Evolutionary conservation across 768 basidiomycete species (phyloP).

Genomic region (Xerocomellus amylosporus): DNA sequence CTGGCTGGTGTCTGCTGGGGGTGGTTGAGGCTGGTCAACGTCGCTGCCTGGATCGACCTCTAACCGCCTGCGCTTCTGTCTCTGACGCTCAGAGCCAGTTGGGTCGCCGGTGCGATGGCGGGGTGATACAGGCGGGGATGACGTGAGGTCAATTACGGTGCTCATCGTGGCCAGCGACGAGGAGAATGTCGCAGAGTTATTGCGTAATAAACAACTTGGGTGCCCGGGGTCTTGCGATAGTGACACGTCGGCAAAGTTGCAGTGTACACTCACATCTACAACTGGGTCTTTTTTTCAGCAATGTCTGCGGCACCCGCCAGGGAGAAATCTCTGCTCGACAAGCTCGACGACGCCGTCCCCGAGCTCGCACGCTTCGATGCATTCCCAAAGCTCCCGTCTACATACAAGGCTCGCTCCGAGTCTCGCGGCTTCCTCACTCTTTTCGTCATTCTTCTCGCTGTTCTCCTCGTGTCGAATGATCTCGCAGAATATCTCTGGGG

Average conservation of each 20-base stretch:
- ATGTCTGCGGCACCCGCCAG: conserved; percentile 14
- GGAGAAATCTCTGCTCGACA: conserved; percentile 47
- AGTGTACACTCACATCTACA: too few species aligned
- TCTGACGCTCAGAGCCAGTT: conserved; percentile 2
- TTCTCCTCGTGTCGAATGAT: conserved; percentile 83
- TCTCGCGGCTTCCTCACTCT: conserved; percentile 80
- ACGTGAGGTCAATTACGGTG: conserved; percentile 10
- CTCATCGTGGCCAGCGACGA: conserved; percentile 24
- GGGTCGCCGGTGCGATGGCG: neutral
- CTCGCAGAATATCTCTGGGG: conserved; percentile 91
- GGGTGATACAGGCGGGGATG: neutral
- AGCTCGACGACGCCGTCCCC: conserved; percentile 62
- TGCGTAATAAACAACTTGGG: conserved; percentile 17
- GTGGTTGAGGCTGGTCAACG: neutral
- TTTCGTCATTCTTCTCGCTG: conserved; percentile 60
- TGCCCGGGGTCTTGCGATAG: conserved; percentile 17
- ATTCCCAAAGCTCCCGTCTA: conserved; percentile 79
- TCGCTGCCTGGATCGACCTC: neutral
- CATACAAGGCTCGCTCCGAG: conserved; percentile 77
- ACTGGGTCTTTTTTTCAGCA: neutral
- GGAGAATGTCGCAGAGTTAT: conserved; percentile 3
- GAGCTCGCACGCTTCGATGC: conserved; percentile 72
- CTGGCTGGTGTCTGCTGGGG: neutral
- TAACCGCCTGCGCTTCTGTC: conserved; percentile 18
- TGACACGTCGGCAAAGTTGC: conserved; percentile 14